Evolutionary conservation across 148 eudicot species (phyloP).

Genomic region (Vaccinium myrtillus): DNA sequence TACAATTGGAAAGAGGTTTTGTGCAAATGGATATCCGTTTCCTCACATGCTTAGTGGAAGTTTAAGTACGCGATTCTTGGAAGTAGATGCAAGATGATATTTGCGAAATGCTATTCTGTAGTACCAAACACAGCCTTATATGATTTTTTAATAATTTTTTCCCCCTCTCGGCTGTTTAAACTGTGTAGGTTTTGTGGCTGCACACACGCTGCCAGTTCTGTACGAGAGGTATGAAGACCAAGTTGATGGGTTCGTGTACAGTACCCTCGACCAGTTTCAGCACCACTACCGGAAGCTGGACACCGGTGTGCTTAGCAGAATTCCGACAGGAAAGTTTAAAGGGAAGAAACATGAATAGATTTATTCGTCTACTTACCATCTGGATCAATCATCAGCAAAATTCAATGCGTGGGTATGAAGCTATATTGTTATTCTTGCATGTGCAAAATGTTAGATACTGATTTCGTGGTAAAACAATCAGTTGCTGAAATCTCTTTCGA

Average conservation of each 20-base stretch:
- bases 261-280: conserved; percentile 43
- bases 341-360: conserved; percentile 51
- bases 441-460: background rate
- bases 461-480: background rate
- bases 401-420: background rate
- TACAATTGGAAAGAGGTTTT: background rate
- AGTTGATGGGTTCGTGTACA: conserved; percentile 57
- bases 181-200: conserved; percentile 63
- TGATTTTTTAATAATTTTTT: background rate
- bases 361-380: background rate
- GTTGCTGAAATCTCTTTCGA: background rate
- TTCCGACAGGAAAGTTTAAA: conserved; percentile 43
- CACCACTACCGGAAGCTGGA: conserved; percentile 64
- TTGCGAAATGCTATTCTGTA: background rate
- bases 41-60: background rate
- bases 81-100: background rate
- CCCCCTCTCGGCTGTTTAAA: background rate
- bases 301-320: conserved; percentile 45
- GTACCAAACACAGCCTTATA: background rate
- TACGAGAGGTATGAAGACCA: conserved; percentile 73
- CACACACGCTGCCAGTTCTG: conserved; percentile 73
- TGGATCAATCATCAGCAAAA: background rate
- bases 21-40: background rate
- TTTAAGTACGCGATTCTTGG: background rate
- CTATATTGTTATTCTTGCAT: background rate